A percentile compares a stretch with the other conserved stretches of the same genome.
These are phyloP conservation scores for Pythium rhizo-oryzae DNA, from an alignment of 352 stramenopile genomes.

Conservation along the genomic window DNA sequence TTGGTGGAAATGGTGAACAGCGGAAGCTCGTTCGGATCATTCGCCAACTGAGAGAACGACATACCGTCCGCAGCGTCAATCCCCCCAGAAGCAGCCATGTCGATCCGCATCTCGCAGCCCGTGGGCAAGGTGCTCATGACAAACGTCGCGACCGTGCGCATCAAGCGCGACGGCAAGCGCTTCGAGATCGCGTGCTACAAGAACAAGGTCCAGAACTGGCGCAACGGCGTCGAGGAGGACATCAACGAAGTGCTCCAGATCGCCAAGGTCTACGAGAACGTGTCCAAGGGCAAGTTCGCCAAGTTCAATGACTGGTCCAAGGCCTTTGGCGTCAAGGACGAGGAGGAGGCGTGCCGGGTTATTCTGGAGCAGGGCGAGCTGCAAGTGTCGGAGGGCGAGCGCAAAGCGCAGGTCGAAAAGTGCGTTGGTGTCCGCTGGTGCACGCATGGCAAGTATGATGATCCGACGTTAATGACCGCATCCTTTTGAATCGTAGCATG, in stretches of 20 bases:
- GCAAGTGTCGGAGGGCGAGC: conserved; percentile 96
- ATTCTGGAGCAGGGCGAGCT: conserved; percentile 98
- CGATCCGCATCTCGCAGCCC: conserved; percentile 68
- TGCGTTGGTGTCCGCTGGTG: conserved; percentile 29
- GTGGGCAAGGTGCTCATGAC: conserved; percentile 92
- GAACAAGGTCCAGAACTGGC: conserved; percentile 99
- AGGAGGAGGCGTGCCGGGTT: conserved; percentile 90
- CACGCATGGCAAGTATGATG: too few relatives aligned
- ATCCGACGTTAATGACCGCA: background rate
- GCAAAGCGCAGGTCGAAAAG: conserved; percentile 92
- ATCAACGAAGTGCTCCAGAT: conserved; percentile 99
- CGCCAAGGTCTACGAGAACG: conserved; percentile 97
- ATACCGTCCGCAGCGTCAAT: background rate
- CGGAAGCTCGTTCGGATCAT: conserved; percentile 3
- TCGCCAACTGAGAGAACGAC: background rate
- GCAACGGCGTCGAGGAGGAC: conserved; percentile 97
- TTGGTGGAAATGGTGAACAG: conserved; percentile 15
- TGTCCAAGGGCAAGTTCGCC: conserved; percentile 96
- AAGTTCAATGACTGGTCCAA: conserved; percentile 94
- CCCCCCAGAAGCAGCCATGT: conserved; percentile 7
- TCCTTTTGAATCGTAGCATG: conserved; percentile 52
- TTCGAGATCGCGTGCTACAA: conserved; percentile 99
- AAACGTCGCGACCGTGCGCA: conserved; percentile 97
- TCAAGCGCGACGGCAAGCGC: conserved; percentile 94
- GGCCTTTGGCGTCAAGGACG: conserved; percentile 93